Evolutionary conservation across 2,329 filamentous ascomycete species (phyloP), one percentile per base, ranked within the genome.

Genomic region (Ramularia endophylla): DNA sequence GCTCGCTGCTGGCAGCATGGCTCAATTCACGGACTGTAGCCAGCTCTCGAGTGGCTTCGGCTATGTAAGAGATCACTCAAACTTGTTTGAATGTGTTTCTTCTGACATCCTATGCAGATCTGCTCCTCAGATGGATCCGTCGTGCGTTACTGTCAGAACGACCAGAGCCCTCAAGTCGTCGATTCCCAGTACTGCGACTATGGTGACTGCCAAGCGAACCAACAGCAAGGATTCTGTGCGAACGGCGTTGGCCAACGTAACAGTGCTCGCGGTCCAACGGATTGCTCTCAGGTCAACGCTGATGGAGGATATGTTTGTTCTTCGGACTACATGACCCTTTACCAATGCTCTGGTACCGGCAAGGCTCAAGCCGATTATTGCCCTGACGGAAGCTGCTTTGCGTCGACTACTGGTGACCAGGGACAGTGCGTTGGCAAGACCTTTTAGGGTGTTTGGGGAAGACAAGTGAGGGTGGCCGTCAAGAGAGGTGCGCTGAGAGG

Each of bases 71-170:
- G 11, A 11, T 25, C 11, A 25, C 22, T 25, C 22, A 25, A 25
- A 25, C 6, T 25, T n/a, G n/a, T n/a, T n/a, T n/a, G n/a, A n/a
- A n/a, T n/a, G n/a, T n/a, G n/a, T n/a, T n/a, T n/a, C n/a, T n/a
- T n/a, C n/a, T n/a, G n/a, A n/a, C n/a, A n/a, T n/a, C n/a, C n/a
- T n/a, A n/a, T n/a, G 11, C 22, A 25, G 22, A 36, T 46, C 28
- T 46, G 44, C 19, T 13, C 15, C 13, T 30, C 31, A 6, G 40
- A 36, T 20, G 32, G 36, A 5, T 13, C 13, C 6, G 25, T 27
- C 18, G 44, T 46, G 8, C 36, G 15, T 4, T 46, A 46, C 40
- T 43, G 42, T 11, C 20, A 44, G 27, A n/a, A 18, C 13, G 36
- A 36, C 15, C n/a, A 36, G 12, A 27, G 4, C 8, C 43, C 43